Evolutionary conservation across 768 basidiomycete species (phyloP), one percentile per base, ranked within the genome.

Genomic region (Postia placenta): DNA sequence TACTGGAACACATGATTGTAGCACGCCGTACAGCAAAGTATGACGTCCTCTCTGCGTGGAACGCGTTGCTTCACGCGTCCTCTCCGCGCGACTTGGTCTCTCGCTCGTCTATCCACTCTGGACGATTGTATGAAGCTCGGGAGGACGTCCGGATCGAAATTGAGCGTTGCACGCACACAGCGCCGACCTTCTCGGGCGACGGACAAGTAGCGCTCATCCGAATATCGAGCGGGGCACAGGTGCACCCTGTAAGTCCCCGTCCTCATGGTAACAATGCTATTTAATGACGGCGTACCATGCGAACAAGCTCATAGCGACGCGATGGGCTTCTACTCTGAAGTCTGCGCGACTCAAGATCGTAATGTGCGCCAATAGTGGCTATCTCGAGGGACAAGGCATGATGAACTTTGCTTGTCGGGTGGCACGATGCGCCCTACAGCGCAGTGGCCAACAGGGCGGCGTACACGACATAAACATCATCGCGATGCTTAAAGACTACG

Each of bases 321-420:
- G 73, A 27, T 76, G 74, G 74, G 66, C 71, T 0, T 69, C 69
- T 3, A 61, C 56, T 50, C 65, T 62, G 51, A 71, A 54, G 51
- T 67, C 55, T 26, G 55, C 43, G 60, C 68, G 56, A 59, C 66
- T 61, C 20, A 43, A 56, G 50, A 46, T 63, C 60, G 69, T 72
- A 58, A 63, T 64, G 62, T 62, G 60, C 47, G 70, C 68, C 11
- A 72, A 72, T 49, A 64, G 59, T 11, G 69, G 68, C 0, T 71
- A 70, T 59, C 60, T 64, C 14, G 25, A 19, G 11, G 48, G 48
- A 28, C 67, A 68, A 1, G 64, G 69, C 48, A 63, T 60, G 24
- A 64, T 69, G 7, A 71, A 71, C 44, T 73, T 73, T 49, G 69
- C 69, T 1, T 73, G 73, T 47, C 68, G 74, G 5, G 63, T 74